Percentiles rank a stretch among this genome's conserved stretches.
Evolutionary conservation across 768 basidiomycete species (phyloP).

Genomic region (Tylopilus rubrobrunneus): DNA sequence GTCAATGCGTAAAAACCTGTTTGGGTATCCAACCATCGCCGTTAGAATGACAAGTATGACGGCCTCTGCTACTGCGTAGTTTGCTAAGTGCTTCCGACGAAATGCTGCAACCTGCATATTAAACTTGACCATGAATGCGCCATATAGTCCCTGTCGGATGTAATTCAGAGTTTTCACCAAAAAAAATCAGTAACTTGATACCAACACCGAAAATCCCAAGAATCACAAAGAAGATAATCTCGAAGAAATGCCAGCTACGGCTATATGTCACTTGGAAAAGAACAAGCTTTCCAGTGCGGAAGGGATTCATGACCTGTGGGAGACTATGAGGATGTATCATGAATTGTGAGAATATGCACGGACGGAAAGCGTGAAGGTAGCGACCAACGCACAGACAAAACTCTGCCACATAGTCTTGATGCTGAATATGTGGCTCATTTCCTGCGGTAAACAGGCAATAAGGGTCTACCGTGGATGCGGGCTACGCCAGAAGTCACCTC

Average conservation of each 20-base stretch:
- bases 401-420: constrained; percentile 99
- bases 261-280: constrained; percentile 97
- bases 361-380: constrained; percentile 93
- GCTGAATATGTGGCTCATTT: constrained; percentile 98
- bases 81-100: constrained; percentile 82
- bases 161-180: constrained; percentile 9
- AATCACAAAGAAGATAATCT: constrained; percentile 93
- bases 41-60: constrained; percentile 83
- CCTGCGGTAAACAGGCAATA: constrained; percentile 43
- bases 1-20: constrained; percentile 91
- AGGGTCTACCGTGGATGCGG: not conserved
- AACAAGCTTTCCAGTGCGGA: constrained; percentile 95
- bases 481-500: constrained; percentile 53
- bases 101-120: constrained; percentile 94
- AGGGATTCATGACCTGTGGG: constrained; percentile 91
- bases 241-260: constrained; percentile 98
- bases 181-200: constrained; percentile 6
- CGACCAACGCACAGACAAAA: constrained; percentile 95
- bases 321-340: constrained; percentile 21
- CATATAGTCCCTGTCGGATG: constrained; percentile 79
- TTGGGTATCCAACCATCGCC: constrained; percentile 89
- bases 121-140: constrained; percentile 95
- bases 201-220: constrained; percentile 93
- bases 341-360: constrained; percentile 33
- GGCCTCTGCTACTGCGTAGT: constrained; percentile 86